Percentiles rank a stretch among this genome's conserved stretches.
phyloP scores from a whole-genome alignment of 306 rosid genomes.

The Macrotyloma uniflorum region DNA sequence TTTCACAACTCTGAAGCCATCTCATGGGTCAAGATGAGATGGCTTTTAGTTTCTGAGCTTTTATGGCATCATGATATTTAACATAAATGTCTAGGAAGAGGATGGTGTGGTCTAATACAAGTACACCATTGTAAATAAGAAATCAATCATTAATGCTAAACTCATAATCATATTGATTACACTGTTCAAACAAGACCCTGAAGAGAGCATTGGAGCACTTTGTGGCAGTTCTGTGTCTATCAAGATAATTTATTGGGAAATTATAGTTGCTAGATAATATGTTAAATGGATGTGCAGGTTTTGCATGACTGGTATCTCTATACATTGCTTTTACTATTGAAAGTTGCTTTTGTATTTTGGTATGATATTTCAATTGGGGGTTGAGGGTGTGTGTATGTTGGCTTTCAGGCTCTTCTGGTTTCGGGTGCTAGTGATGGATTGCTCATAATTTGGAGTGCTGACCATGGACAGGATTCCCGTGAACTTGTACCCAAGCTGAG shows the following conservation, averaged over 20 bases:
- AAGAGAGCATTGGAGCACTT: not conserved
- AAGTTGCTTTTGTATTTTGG: conserved; percentile 27
- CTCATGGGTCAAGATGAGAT: too few species aligned
- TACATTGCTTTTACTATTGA: conserved; percentile 22
- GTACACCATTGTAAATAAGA: too few species aligned
- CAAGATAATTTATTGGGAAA: conserved; percentile 18
- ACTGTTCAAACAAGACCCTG: not conserved
- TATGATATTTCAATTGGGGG: conserved; percentile 5
- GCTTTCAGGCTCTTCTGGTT: conserved; percentile 85
- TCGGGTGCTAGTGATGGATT: conserved; percentile 97
- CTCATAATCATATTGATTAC: not conserved
- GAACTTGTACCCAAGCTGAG: conserved; percentile 98
- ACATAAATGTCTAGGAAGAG: too few species aligned
- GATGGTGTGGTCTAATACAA: too few species aligned
- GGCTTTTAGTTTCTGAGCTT: too few species aligned
- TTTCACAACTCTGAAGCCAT: too few species aligned
- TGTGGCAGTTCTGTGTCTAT: conserved; percentile 16
- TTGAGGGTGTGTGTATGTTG: conserved; percentile 24
- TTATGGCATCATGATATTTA: too few species aligned
- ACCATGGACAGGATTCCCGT: conserved; percentile 93
- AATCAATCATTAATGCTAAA: not conserved
- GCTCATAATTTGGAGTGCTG: conserved; percentile 97
- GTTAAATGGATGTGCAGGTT: not conserved
- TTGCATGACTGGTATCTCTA: conserved; percentile 6
- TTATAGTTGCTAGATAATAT: conserved; percentile 26